Conservation (phyloP, 2,329 filamentous ascomycete genomes). For the Trichoderma sp. region DNA sequence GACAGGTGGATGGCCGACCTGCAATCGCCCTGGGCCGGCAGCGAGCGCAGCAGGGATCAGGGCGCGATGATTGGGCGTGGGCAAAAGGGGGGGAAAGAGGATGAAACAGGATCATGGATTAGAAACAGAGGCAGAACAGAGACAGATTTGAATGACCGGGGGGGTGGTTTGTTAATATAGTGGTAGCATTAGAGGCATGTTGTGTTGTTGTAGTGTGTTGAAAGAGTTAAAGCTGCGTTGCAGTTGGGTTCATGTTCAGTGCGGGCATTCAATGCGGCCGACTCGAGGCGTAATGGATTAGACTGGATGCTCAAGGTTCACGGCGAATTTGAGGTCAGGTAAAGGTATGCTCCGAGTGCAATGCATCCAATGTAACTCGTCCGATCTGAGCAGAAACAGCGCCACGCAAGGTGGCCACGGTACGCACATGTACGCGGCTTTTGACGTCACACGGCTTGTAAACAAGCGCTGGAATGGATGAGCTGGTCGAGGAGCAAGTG, state of each 20-base stretch:
- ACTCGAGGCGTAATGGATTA: too few relatives aligned
- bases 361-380: too few relatives aligned
- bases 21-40: conserved; percentile 17
- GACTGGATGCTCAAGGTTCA: too few relatives aligned
- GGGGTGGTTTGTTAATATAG: too few relatives aligned
- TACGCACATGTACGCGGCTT: neutral
- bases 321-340: too few relatives aligned
- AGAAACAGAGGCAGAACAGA: neutral
- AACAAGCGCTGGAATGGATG: neutral
- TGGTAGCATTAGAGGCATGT: too few relatives aligned
- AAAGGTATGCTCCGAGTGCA: too few relatives aligned
- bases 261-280: too few relatives aligned
- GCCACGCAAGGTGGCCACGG: conserved; percentile 1
- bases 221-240: too few relatives aligned
- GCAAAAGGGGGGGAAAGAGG: conserved; percentile 5
- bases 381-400: neutral
- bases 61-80: conserved; percentile 16
- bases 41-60: conserved; percentile 13
- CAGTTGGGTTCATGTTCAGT: too few relatives aligned
- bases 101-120: conserved; percentile 10
- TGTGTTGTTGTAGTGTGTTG: too few relatives aligned
- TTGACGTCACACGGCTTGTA: conserved; percentile 24
- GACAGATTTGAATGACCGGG: neutral
- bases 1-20: conserved; percentile 15
- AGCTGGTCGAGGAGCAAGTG: too few relatives aligned